Evolutionary conservation across 495 filamentous ascomycete genomes (phyloP), one percentile per base, ranked within the genome.

Genomic region (Patellaria atrata): DNA sequence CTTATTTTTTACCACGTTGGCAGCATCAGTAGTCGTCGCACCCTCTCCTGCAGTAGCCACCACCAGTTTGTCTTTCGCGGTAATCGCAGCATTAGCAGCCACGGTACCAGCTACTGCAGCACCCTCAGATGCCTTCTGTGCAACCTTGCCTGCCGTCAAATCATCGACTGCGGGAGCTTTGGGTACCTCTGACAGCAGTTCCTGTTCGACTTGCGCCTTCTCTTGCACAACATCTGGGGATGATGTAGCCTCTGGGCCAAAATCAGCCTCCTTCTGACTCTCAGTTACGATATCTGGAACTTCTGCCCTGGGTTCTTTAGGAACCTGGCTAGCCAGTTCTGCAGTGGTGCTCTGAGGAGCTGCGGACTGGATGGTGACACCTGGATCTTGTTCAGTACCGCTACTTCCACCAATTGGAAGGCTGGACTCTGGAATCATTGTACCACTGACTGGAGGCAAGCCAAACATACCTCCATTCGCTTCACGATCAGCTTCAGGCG

Each of bases 341-440:
- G 75, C 74, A 21, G 82, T 91, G 11, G 82, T 87, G 31, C 80
- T 71, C 17, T 57, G 55, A 3, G 81, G 74, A 3, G 65, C 70
- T 17, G 69, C 75, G 6, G 79, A 82, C 44, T 73, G 79, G 42
- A 84, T 71, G 11, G 62, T 65, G 44, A 65, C 65, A 35, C 64
- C 71, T 3, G 63, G 58, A 30, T 74, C 48, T 48, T 50, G 43
- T 52, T 59, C 43, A 27, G 52, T 44, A 45, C 30, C 30, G 44
- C 36, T 27, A 43, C 41, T 37, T 43, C 51, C 45, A 26, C 65
- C 67, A 45, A 85, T 79, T 12, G 81, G 81, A 33, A 91, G 65
- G 55, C 80, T 82, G 15, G 83, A 89, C 58, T 93, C 83, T 7
- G 84, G 84, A 43, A 89, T 87, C 60, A 80, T 57, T 55, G 68